phyloP scores from a whole-genome alignment of 306 rosid species.

The Cucurbita moschata region DNA sequence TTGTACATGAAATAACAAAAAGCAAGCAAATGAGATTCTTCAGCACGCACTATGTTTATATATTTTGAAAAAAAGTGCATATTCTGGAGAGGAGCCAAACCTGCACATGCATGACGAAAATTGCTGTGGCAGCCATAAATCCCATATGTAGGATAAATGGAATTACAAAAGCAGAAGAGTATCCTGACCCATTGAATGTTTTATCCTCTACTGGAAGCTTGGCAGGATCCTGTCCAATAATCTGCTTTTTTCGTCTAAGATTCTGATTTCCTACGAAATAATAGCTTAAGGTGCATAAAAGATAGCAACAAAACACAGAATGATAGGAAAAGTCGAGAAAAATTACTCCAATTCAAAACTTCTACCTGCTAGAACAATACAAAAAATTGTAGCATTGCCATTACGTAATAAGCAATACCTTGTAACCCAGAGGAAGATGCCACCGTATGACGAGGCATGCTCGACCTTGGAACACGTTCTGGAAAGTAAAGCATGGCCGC shows the following conservation, averaged over 20 bases:
- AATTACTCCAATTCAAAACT: background rate
- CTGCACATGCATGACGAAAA: conserved; percentile 92
- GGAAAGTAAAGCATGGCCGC: conserved; percentile 29
- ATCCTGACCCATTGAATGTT: conserved; percentile 24
- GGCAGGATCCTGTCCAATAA: conserved; percentile 5
- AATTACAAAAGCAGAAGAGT: conserved; percentile 53
- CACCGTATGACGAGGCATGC: conserved; percentile 10
- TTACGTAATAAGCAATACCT: conserved; percentile 27
- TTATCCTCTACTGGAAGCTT: conserved; percentile 19
- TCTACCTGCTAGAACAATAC: background rate
- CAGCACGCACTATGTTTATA: background rate
- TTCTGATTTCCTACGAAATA: conserved; percentile 30
- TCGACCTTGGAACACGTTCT: conserved; percentile 19
- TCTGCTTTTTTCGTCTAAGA: conserved; percentile 41
- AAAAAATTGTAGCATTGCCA: background rate
- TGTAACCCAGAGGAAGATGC: conserved; percentile 22
- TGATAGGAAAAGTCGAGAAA: background rate
- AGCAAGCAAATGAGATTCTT: background rate
- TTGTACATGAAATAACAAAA: background rate
- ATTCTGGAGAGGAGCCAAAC: conserved; percentile 23
- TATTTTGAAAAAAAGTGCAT: background rate
- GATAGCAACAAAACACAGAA: background rate
- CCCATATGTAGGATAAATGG: conserved; percentile 74
- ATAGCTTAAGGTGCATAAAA: background rate
- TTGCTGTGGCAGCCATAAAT: conserved; percentile 64